Evolutionary conservation across 2,329 filamentous ascomycete species (phyloP).

Genomic region (Coniochaeta sp.): DNA sequence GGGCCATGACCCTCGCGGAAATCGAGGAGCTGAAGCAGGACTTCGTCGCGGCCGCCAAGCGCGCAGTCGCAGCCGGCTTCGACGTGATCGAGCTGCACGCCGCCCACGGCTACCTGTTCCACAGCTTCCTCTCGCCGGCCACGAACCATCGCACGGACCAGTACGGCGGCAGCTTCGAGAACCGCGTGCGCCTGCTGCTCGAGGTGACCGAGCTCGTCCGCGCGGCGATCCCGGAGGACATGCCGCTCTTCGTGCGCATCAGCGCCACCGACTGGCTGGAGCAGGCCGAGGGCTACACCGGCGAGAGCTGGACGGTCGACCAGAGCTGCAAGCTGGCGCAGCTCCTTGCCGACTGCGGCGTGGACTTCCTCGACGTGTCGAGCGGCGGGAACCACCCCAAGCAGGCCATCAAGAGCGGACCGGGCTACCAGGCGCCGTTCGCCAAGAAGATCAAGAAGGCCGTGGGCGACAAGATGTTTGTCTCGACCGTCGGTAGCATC

Average conservation of each 20-base stretch:
- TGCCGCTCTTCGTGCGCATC: slow-evolving; percentile 68
- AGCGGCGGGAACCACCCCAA: slow-evolving; percentile 55
- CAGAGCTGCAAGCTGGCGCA: slow-evolving; percentile 57
- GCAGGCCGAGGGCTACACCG: slow-evolving; percentile 39
- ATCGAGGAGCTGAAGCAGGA: slow-evolving; percentile 56
- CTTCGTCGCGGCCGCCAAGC: slow-evolving; percentile 44
- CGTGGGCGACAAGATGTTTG: slow-evolving; percentile 50
- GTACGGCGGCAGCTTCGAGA: slow-evolving; percentile 65
- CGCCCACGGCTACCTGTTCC: slow-evolving; percentile 72
- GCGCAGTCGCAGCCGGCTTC: slow-evolving; percentile 56
- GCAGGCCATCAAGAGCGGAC: slow-evolving; percentile 50
- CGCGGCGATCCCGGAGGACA: slow-evolving; percentile 52
- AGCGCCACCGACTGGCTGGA: slow-evolving; percentile 74
- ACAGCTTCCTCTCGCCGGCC: slow-evolving; percentile 60
- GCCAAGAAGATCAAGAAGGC: slow-evolving; percentile 64
- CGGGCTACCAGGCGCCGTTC: slow-evolving; percentile 65
- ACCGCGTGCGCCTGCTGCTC: slow-evolving; percentile 59
- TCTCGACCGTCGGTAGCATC: slow-evolving; percentile 43
- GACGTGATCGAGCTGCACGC: slow-evolving; percentile 67
- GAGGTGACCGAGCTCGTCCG: slow-evolving; percentile 60
- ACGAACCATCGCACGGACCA: slow-evolving; percentile 62
- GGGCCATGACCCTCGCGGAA: slow-evolving; percentile 55
- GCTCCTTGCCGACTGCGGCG: slow-evolving; percentile 55
- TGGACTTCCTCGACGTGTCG: slow-evolving; percentile 70
- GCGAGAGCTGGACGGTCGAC: slow-evolving; percentile 59